Base-by-base conservation (phyloP, 2,329 filamentous ascomycete species). In the Colletotrichum eremochloae region DNA sequence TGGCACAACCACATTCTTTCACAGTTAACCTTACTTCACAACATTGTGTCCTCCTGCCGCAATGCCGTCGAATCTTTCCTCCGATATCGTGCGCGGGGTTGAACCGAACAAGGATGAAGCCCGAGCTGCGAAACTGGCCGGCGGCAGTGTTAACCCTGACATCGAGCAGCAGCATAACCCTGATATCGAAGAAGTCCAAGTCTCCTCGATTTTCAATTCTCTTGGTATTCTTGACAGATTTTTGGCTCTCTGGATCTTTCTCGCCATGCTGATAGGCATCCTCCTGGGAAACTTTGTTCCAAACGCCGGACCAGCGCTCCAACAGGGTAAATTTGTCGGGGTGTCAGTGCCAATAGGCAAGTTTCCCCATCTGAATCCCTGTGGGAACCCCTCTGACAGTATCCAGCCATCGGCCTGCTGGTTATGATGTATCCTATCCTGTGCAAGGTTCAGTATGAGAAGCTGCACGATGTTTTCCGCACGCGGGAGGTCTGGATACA, bases 351-450 rank as follows among this genome's bases (percentile, higher is more conserved):
- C 91, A 0, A 93, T 93, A 55, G 89, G 89, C 89, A 79, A 20
- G 76, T 74, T 18, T 9, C 56, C n/a, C 24, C n/a, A 36, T 5
- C 8, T 4, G 7, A 14, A 11, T 2, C 31, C n/a, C 1, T 57
- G 2, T 11, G 6, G 7, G 2, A 7, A 15, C 2, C 6, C 5
- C 2, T 52, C 57, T 71, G 18, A 74, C 31, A 15, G 2, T 20
- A 3, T 31, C 4, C 24, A 93, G 94, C 94, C 0, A 84, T 97
- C 60, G 94, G 94, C 0, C 83, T 97, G 0, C 86, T 97, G 1
- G 91, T 97, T 53, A 97, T 97, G 94, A 97, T 97, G 94, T 97
- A 96, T 78, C 95, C 94, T 0, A 97, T 97, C 72, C 84, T 97
- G 0, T 97, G 94, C 86, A 96, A 96, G 80, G 92, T 97, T 7